phyloP scores from a whole-genome alignment of 805 yeast genomes.

The Lipomyces kockii region DNA sequence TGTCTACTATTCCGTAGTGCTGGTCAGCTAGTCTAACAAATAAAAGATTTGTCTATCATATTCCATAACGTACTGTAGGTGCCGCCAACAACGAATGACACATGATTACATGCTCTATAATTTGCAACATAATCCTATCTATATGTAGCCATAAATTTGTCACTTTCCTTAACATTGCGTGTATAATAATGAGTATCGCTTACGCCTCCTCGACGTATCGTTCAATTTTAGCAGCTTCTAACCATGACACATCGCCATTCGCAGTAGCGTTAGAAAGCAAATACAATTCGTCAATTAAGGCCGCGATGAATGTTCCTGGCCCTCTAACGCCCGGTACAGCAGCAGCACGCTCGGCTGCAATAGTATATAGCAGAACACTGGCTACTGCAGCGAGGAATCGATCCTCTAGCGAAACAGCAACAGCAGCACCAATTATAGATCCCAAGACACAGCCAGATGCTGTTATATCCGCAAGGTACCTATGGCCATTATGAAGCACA shows the following conservation, averaged over 20 bases:
- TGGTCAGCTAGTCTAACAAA: neutral
- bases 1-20: neutral
- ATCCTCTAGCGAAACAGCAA: slow-evolving; percentile 52
- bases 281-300: slow-evolving; percentile 53
- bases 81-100: neutral
- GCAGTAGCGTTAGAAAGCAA: slow-evolving; percentile 11
- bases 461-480: slow-evolving; percentile 68
- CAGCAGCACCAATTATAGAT: slow-evolving; percentile 63
- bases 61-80: neutral
- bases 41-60: neutral
- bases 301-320: slow-evolving; percentile 59
- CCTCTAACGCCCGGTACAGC: slow-evolving; percentile 46
- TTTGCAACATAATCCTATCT: neutral
- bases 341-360: slow-evolving; percentile 64
- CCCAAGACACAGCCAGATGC: slow-evolving; percentile 88
- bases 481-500: slow-evolving; percentile 60
- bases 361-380: slow-evolving; percentile 63
- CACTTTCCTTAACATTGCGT: neutral
- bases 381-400: slow-evolving; percentile 55
- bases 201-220: slow-evolving; percentile 7
- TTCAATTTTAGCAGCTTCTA: slow-evolving; percentile 25
- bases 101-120: neutral
- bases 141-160: neutral
- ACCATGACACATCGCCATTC: slow-evolving; percentile 22
- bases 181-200: neutral